Evolutionary conservation across 225 moss, liverwort and hornwort genomes (phyloP), one percentile per base, ranked within the genome.

Genomic region (Takakia lepidozioides): DNA sequence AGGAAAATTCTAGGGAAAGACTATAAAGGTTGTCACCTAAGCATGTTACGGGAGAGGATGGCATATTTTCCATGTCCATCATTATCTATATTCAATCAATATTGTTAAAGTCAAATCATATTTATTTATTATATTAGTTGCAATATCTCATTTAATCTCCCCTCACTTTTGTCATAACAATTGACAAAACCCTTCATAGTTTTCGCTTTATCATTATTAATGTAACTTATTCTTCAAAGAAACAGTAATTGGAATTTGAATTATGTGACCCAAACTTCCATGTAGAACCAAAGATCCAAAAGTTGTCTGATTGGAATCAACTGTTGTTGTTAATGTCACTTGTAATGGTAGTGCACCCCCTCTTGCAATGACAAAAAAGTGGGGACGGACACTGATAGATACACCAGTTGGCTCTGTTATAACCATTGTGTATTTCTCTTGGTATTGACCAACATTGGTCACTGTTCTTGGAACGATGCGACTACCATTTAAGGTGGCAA

Each of bases 191-290:
- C n/a, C n/a, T n/a, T n/a, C n/a, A n/a, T n/a, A n/a, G n/a, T n/a
- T n/a, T n/a, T n/a, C n/a, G n/a, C n/a, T n/a, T n/a, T n/a, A n/a
- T n/a, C n/a, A n/a, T n/a, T n/a, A n/a, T n/a, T n/a, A n/a, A n/a
- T 32, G 11, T 32, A 11, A 7, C 11, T 6, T 32, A 6, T 7
- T 6, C 11, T 32, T 32, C 8, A 6, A 32, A 6, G 8, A 7
- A 6, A 80, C 79, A 3, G 74, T 57, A 2, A 80, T 20, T 1
- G 79, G 79, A 18, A 80, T 11, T 43, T 71, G 60, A 43, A 74
- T 74, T 29, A 49, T 36, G 24, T 80, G 55, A 1, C 79, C 79
- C 26, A 71, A 64, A 46, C 48, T 70, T n/a, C 79, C 70, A 7
- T 46, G 52, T 48, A 74, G 14, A 35, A 57, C 56, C 2, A 80